A percentile compares a stretch with the other conserved stretches of the same genome.
These are phyloP conservation scores for Rosa multiflora DNA, from an alignment of 306 rosid species.

Conservation along the genomic window DNA sequence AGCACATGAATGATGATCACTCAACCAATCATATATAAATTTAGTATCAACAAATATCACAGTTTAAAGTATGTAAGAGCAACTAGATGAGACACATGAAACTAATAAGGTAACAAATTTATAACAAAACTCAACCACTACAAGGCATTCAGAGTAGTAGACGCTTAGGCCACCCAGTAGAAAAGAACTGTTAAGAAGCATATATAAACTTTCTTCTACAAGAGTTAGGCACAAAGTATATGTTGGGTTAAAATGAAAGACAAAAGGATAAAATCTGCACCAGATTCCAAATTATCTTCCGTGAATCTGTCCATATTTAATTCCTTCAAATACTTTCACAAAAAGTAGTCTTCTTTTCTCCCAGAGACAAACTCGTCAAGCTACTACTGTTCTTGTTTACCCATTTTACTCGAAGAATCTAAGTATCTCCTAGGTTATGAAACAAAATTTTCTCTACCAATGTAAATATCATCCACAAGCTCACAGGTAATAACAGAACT, in stretches of 20 bases:
- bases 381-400: neutral
- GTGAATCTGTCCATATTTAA: neutral
- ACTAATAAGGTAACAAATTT: neutral
- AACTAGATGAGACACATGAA: slow-evolving; percentile 5
- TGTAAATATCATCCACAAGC: neutral
- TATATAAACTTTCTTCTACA: neutral
- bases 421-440: neutral
- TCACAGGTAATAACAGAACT: neutral
- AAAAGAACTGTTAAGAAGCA: neutral
- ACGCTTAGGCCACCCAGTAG: neutral
- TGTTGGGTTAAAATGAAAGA: neutral
- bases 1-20: slow-evolving; percentile 22
- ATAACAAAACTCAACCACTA: neutral
- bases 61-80: slow-evolving; percentile 10
- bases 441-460: neutral
- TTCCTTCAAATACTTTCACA: neutral
- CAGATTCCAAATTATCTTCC: slow-evolving; percentile 5
- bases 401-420: neutral
- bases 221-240: neutral
- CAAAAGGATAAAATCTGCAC: neutral
- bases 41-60: neutral
- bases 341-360: neutral
- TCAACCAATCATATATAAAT: slow-evolving; percentile 17
- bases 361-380: neutral
- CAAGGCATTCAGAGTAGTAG: slow-evolving; percentile 4